These are phyloP conservation scores for Sechiopsis laciniata DNA, from an alignment of 306 rosid species.

Conservation along the genomic window DNA sequence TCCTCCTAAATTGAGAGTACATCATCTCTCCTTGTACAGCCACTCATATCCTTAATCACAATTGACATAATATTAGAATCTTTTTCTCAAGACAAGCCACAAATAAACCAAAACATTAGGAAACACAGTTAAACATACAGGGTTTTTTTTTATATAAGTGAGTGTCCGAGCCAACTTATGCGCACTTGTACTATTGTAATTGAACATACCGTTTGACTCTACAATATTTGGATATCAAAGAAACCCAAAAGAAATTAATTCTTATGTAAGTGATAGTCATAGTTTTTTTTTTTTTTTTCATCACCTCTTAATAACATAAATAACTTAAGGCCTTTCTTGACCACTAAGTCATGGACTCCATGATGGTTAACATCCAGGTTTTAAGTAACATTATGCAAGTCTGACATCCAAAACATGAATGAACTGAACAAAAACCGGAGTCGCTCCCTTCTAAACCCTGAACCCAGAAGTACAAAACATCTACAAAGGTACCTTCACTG, in stretches of 20 bases:
- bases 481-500: neutral
- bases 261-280: no score
- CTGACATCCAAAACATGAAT: neutral
- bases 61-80: neutral
- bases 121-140: neutral
- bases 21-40: neutral
- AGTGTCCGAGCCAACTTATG: no score
- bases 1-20: slow-evolving; percentile 1
- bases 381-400: neutral
- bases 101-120: neutral
- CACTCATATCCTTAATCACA: neutral
- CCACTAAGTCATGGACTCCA: no score
- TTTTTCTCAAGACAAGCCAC: neutral
- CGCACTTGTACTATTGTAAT: no score
- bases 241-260: no score
- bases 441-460: neutral
- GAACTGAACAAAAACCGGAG: neutral
- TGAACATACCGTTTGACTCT: no score
- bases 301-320: no score
- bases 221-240: no score
- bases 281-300: no score
- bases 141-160: no score
- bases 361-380: neutral
- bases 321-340: no score
- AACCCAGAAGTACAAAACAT: neutral